Evolutionary conservation across 805 yeast genomes (phyloP), one percentile per base, ranked within the genome.

Genomic region (Cyberlindnera mrakii): DNA sequence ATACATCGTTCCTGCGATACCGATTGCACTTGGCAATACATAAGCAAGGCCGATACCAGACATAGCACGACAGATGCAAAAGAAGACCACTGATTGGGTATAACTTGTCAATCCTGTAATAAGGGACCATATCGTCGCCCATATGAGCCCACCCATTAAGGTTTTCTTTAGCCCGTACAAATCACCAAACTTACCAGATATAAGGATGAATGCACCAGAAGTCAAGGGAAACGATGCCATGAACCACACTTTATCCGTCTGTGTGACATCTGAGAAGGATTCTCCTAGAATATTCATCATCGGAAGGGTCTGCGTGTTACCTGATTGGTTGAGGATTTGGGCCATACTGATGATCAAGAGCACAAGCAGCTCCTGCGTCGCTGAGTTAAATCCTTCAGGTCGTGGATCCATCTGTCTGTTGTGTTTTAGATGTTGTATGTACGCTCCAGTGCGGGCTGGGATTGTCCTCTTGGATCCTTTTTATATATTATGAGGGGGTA

Each of bases 171-270:
- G 66, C 0, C 93, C 93, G 51, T 75, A 77, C 11, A 83, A 65
- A 54, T 85, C 95, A 30, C 95, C 93, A 37, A 82, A 55, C 39
- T 80, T 70, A 8, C 93, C 93, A 31, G 83, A 73, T 5, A 80
- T 66, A 31, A 85, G 59, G 40, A 85, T 83, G 48, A 84, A 78
- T 0, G 91, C 81, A 11, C 91, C 91, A 5, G 82, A 76, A 0
- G 87, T 77, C 42, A 85, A 62, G 0, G 87, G 79, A 56, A 77
- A 82, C 0, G 86, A 74, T 2, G 89, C 88, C 69, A 79, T 71
- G 55, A 78, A 77, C 93, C 95, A 82, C 3, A 50, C 67, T 43
- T 71, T 68, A 37, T 67, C 65, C 6, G 50, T 48, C 7, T 44
- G 38, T 0, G 57, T 48, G 1, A 67, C 54, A 14, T 61, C 52